Base-by-base conservation (phyloP, 805 yeast genomes). In the Saccharomycopsis sp. region DNA sequence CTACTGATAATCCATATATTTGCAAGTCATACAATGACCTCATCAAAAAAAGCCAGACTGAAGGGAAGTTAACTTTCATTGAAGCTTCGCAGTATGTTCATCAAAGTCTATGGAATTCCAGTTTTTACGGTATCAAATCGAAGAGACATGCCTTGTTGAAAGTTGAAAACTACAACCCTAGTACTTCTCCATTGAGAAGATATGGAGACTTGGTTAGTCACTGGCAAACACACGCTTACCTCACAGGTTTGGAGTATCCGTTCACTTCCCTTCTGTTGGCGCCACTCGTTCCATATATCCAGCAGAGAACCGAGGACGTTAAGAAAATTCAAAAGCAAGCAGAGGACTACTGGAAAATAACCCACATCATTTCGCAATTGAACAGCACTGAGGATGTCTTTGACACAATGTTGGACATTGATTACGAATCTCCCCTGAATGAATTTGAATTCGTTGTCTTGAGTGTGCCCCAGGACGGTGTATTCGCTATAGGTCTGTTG, bases 161-260 rank as follows among this genome's bases (percentile, higher is more conserved):
- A 3, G 59, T 83, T 6, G 56, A 60, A 0, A 55, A 62, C 4
- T 86, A 88, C 53, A 67, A 80, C 4, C 81, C 85, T 15, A 79
- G 83, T 6, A 88, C 97, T 0, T 87, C 96, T 0, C 97, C 98
- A 2, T 63, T 92, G 48, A 68, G 97, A 56, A 65, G 97, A 49
- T 81, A 73, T 50, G 77, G 81, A 5, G 97, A 89, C 56, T 59
- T 87, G 46, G 57, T 87, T 6, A 79, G 80, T 52, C 96, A 88
- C 53, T 73, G 88, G 74, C 89, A 82, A 52, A 48, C 84, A 1
- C 79, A 75, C 41, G 55, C 73, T 1, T 57, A 53, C 40, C 42
- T 78, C 12, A 48, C 47, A 2, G 48, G 48, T 12, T 56, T 46
- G 37, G 13, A 17, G 22, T 16, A 22, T 25, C 39, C 32, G 10